Evolutionary conservation across 441 rosid species (phyloP).

Genomic region (Bocquillonia castaneifolia): DNA sequence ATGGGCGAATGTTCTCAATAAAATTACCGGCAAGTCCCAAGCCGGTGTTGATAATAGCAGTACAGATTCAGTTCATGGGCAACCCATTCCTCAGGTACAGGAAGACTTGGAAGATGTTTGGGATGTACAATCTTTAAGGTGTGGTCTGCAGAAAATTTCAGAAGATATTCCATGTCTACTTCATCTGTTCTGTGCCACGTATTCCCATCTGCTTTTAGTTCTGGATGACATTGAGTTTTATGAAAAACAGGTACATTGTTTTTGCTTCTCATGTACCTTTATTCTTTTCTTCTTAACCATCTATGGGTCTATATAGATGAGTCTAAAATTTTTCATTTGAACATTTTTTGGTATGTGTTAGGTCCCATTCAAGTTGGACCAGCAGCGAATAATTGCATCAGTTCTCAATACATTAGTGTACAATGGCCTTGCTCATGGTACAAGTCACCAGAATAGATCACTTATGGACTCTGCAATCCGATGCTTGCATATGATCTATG

Average conservation of each 20-base stretch:
- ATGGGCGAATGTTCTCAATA: constrained; percentile 69
- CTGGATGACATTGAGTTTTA: constrained; percentile 99
- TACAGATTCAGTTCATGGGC: constrained; percentile 34
- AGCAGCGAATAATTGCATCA: constrained; percentile 75
- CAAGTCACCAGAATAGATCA: constrained; percentile 48
- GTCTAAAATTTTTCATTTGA: constrained; percentile 26
- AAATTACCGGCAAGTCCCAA: constrained; percentile 70
- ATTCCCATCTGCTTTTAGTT: constrained; percentile 87
- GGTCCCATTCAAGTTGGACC: constrained; percentile 86
- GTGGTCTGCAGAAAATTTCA: constrained; percentile 69
- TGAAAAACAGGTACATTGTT: constrained; percentile 76
- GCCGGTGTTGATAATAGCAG: constrained; percentile 33
- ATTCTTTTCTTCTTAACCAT: constrained; percentile 19
- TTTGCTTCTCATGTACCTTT: not conserved
- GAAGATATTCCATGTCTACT: constrained; percentile 72
- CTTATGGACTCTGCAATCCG: constrained; percentile 82
- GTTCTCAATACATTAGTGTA: constrained; percentile 88
- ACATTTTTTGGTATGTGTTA: constrained; percentile 36
- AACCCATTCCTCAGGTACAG: constrained; percentile 35
- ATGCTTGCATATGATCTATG: constrained; percentile 94
- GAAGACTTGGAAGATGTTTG: constrained; percentile 51
- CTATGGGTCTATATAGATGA: constrained; percentile 14
- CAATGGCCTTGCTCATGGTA: constrained; percentile 54
- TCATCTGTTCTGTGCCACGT: constrained; percentile 85
- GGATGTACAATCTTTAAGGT: constrained; percentile 68